phyloP scores from a whole-genome alignment of 1,284 basidiomycete genomes.

The Ganoderma boninense region DNA sequence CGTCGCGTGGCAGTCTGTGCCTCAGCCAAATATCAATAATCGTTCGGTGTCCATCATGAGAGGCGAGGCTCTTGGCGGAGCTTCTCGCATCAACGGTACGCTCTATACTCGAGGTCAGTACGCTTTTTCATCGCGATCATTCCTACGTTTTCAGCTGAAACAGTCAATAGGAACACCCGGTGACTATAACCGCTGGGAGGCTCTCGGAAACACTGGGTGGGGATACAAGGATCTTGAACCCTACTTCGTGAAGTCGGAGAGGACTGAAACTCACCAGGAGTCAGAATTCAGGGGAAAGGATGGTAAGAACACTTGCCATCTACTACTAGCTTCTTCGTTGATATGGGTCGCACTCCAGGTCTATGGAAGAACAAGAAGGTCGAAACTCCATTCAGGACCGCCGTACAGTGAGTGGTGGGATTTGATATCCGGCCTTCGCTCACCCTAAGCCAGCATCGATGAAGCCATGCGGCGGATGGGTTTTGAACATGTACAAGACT shows the following conservation, averaged over 20 bases:
- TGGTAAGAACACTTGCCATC: conserved; percentile 22
- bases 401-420: no score
- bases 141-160: no score
- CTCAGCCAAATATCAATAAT: conserved; percentile 33
- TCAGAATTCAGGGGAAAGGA: conserved; percentile 21
- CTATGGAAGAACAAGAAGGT: no score
- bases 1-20: conserved; percentile 37
- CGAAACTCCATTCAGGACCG: no score
- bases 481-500: no score
- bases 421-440: no score
- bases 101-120: conserved; percentile 45
- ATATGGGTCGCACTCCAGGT: no score
- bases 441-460: no score
- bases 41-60: conserved; percentile 42
- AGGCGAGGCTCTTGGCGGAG: conserved; percentile 52
- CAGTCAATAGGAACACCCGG: conserved; percentile 36
- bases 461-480: no score
- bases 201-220: conserved; percentile 46
- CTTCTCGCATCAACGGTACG: conserved; percentile 52
- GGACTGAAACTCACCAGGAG: conserved; percentile 18
- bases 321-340: no score
- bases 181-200: conserved; percentile 50
- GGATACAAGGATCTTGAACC: conserved; percentile 46
- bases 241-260: conserved; percentile 48
- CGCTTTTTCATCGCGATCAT: no score